Percentiles rank a stretch among this genome's conserved stretches.
Conservation (phyloP, 2,329 filamentous ascomycete genomes). For the Ophiostoma angusticollis region DNA sequence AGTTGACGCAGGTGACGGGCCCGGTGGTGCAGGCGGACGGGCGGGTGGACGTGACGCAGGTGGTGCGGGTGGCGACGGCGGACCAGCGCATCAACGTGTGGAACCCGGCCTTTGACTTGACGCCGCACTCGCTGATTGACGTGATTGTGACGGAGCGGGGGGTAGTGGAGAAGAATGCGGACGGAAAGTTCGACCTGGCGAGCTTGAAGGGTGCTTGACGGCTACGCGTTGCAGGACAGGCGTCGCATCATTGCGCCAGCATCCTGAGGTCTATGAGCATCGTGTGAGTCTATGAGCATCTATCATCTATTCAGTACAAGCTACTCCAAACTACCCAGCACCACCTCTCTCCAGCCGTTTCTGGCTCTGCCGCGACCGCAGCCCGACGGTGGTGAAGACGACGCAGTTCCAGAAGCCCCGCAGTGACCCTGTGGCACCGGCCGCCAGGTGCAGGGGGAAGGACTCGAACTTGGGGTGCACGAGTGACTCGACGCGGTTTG, state of each 20-base stretch:
- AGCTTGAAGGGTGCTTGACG: too few relatives aligned
- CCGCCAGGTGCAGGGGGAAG: conserved; percentile 20
- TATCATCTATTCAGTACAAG: too few relatives aligned
- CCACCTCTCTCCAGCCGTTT: conserved; percentile 4
- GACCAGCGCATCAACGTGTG: conserved; percentile 70
- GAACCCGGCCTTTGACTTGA: conserved; percentile 97
- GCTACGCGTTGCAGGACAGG: too few relatives aligned
- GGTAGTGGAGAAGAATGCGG: conserved; percentile 61
- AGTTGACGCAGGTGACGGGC: conserved; percentile 76
- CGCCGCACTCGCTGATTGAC: conserved; percentile 77
- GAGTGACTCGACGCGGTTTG: conserved; percentile 23
- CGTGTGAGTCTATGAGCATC: too few relatives aligned
- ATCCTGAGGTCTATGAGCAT: too few relatives aligned
- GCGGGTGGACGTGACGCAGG: conserved; percentile 46
- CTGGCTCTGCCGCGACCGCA: conserved; percentile 18
- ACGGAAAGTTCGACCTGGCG: conserved; percentile 55
- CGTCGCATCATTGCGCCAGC: too few relatives aligned
- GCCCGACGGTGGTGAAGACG: conserved; percentile 25
- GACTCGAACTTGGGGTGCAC: conserved; percentile 18
- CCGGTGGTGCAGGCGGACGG: conserved; percentile 54
- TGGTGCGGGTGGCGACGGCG: conserved; percentile 68
- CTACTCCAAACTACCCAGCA: too few relatives aligned
- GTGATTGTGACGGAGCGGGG: conserved; percentile 89
- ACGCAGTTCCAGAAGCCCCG: conserved; percentile 27
- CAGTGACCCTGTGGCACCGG: conserved; percentile 23